These are phyloP conservation scores for Alliaria petiolata DNA, from an alignment of 345 rosid genomes.

Conservation along the genomic window DNA sequence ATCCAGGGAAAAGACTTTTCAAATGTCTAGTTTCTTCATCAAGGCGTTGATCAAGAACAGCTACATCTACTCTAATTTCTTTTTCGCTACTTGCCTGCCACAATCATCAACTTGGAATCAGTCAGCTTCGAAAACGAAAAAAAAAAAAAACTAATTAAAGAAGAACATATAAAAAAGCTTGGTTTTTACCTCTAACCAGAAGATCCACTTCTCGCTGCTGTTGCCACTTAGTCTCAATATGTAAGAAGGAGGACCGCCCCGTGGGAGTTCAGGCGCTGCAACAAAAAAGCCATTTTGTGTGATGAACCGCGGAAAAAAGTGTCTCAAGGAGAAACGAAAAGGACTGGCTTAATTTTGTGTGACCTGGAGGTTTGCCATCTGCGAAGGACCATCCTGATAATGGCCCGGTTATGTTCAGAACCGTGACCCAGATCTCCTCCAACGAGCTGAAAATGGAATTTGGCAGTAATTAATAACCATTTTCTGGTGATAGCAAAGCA, in stretches of 20 bases:
- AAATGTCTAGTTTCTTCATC: slow-evolving; percentile 53
- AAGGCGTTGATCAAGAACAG: slow-evolving; percentile 79
- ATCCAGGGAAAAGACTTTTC: slow-evolving; percentile 71
- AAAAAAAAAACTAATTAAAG: background rate
- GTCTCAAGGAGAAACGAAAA: background rate
- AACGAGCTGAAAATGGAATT: slow-evolving; percentile 52
- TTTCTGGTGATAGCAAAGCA: background rate
- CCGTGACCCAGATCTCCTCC: slow-evolving; percentile 90
- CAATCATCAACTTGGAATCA: background rate
- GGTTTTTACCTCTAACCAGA: slow-evolving; percentile 82
- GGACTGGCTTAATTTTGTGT: background rate
- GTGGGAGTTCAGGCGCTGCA: slow-evolving; percentile 60
- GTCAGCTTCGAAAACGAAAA: background rate
- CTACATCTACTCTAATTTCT: slow-evolving; percentile 62
- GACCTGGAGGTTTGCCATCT: slow-evolving; percentile 70
- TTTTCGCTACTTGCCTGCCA: slow-evolving; percentile 51
- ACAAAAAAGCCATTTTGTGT: background rate
- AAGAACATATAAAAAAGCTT: background rate
- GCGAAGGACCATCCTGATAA: slow-evolving; percentile 94
- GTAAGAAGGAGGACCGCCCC: slow-evolving; percentile 80
- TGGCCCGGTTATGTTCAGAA: slow-evolving; percentile 89
- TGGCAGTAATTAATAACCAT: background rate
- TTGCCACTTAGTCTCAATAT: slow-evolving; percentile 79
- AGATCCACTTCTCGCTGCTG: slow-evolving; percentile 70
- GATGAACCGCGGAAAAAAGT: background rate